Evolutionary conservation across 2,329 filamentous ascomycete species (phyloP), one percentile per base, ranked within the genome.

Genomic region (Bimuria novae-zelandiae): DNA sequence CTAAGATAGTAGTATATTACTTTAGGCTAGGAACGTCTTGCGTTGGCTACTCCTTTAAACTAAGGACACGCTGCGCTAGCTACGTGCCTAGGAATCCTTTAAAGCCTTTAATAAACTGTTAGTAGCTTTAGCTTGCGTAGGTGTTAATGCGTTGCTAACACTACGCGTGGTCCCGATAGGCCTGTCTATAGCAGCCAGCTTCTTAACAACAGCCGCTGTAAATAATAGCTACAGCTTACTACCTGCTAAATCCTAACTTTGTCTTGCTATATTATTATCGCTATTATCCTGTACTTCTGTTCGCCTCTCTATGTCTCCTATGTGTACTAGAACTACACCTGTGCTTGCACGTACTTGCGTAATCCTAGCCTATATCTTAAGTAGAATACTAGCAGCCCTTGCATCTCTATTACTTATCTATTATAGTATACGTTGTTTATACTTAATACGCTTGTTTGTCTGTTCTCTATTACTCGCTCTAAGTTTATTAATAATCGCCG

Each of bases 401-500:
- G n/a, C n/a, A 37, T 48, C 45, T 48, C 6, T 40, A 21, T 50
- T 27, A 7, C 43, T 43, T 42, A 42, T 42, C 12, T 42, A 37
- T 43, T 50, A 22, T 33, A 41, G 47, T 30, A 50, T 50, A 33
- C 37, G 37, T 23, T 42, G 8, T 42, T 50, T 37, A 30, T 42
- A 50, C 37, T 50, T 33, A 30, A 25, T 42, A 33, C 17, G 25
- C 36, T 42, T 21, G 23, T 42, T 41, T 35, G n/a, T 33, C 37
- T 41, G 16, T 32, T 50, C 17, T 12, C 29, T 41, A 23, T 50
- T 33, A 17, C 47, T 50, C 43, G 14, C 37, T 22, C 17, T 21
- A 16, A 50, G 16, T 33, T 50, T 6, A 17, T 19, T 50, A 50
- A 32, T 22, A 33, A 50, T 25, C 22, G 25, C 37, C 25, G 19